These are phyloP conservation scores for Penicillium vulpinum DNA, from an alignment of 2,329 filamentous ascomycete species.

Conservation along the genomic window DNA sequence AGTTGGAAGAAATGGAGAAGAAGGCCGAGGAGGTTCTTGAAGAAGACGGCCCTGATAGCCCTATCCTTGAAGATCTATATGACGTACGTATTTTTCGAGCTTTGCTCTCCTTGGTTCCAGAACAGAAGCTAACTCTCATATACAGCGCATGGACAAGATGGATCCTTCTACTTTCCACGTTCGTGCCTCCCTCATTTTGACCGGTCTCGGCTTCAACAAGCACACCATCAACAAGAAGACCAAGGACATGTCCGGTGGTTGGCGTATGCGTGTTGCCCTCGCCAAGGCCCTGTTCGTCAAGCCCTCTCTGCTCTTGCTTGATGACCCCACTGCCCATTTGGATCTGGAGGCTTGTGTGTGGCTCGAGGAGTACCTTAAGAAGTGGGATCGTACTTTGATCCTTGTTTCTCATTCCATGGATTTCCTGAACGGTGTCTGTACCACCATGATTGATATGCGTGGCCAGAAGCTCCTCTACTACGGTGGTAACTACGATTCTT, in stretches of 20 bases:
- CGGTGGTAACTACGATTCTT: conserved; percentile 99
- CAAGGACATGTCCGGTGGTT: conserved; percentile 99
- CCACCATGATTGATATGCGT: conserved; percentile 98
- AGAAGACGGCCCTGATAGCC: conserved; percentile 86
- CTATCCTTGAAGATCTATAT: conserved; percentile 88
- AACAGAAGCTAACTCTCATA: conserved; percentile 24
- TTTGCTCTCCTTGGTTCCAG: neutral
- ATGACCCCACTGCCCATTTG: conserved; percentile 98
- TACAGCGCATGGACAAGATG: conserved; percentile 95
- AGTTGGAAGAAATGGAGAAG: conserved; percentile 86
- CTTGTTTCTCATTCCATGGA: conserved; percentile 98
- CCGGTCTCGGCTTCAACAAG: conserved; percentile 99
- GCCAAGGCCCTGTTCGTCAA: conserved; percentile 98
- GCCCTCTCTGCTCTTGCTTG: conserved; percentile 90
- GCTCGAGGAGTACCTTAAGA: conserved; percentile 99
- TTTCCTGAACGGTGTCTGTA: conserved; percentile 98
- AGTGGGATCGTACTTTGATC: conserved; percentile 96
- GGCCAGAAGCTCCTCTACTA: conserved; percentile 88
- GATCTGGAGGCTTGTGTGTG: conserved; percentile 99
- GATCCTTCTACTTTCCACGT: conserved; percentile 96
- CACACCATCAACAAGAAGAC: conserved; percentile 97
- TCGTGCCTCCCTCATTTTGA: conserved; percentile 92
- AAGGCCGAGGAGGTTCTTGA: conserved; percentile 88
- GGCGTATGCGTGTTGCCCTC: conserved; percentile 98
- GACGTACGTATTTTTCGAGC: conserved; percentile 63